Conservation (phyloP, 2,329 filamentous ascomycete genomes). For the Aspergillus vadensis region DNA sequence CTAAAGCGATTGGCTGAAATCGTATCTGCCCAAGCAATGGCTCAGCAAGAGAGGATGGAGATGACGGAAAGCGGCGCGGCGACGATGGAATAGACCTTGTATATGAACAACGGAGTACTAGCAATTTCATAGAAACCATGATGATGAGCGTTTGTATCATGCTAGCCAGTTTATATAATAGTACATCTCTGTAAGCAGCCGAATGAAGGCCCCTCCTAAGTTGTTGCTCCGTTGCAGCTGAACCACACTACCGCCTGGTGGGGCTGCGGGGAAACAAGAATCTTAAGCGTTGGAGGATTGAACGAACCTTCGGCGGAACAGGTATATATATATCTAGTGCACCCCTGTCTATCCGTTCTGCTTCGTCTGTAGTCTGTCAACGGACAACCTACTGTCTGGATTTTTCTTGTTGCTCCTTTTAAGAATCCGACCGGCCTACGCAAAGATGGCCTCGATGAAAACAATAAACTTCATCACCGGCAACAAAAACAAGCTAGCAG, state of each 20-base stretch:
- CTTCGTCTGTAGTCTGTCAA: not conserved
- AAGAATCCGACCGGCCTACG: not conserved
- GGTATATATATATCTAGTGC: not conserved
- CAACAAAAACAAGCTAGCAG: conserved; percentile 89
- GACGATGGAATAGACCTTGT: conserved; percentile 29
- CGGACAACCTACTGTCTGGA: too few species aligned
- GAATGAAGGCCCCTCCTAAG: not conserved
- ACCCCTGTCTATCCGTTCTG: not conserved
- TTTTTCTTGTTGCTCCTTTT: not conserved
- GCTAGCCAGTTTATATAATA: not conserved
- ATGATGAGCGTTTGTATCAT: not conserved
- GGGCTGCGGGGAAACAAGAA: conserved; percentile 5
- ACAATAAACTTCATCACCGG: conserved; percentile 90
- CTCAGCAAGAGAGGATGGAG: conserved; percentile 86
- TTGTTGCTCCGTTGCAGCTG: not conserved
- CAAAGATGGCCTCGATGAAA: conserved; percentile 51
- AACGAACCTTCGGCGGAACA: not conserved
- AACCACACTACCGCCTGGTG: not conserved
- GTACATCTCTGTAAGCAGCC: not conserved
- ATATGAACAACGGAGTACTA: conserved; percentile 32
- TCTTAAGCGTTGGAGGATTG: not conserved
- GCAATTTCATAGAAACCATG: conserved; percentile 12
- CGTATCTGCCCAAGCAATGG: conserved; percentile 92
- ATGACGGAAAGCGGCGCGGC: conserved; percentile 31
- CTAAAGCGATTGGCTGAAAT: conserved; percentile 97